Conservation (phyloP, 2,329 filamentous ascomycete genomes). For the Diaporthe batatas region DNA sequence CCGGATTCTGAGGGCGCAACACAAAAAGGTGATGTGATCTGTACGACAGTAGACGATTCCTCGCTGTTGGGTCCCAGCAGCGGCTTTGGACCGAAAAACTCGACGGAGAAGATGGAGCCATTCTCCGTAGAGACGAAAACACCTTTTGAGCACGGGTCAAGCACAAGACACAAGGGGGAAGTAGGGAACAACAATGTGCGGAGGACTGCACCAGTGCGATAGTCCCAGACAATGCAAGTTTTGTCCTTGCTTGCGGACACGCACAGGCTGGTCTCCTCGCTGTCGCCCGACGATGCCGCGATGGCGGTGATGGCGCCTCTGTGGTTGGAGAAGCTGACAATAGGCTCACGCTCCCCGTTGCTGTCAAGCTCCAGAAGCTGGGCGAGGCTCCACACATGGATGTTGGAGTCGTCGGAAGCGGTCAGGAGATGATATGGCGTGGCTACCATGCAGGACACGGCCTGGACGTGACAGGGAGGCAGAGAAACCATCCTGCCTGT, state of each 20-base stretch:
- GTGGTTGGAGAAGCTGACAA: conserved; percentile 83
- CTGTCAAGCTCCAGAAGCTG: conserved; percentile 74
- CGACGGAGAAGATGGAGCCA: conserved; percentile 82
- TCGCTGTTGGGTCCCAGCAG: conserved; percentile 66
- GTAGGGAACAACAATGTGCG: conserved; percentile 85
- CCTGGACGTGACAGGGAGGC: conserved; percentile 82
- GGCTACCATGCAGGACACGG: conserved; percentile 80
- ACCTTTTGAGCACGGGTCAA: conserved; percentile 88
- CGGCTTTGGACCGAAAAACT: conserved; percentile 73
- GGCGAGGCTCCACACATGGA: conserved; percentile 91
- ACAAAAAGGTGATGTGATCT: conserved; percentile 66
- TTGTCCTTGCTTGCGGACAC: conserved; percentile 88
- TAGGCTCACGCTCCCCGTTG: conserved; percentile 73
- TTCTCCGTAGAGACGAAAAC: conserved; percentile 86
- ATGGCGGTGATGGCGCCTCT: conserved; percentile 79
- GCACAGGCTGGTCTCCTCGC: conserved; percentile 80
- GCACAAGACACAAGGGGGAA: conserved; percentile 77
- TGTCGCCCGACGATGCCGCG: conserved; percentile 73
- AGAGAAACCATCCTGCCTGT: conserved; percentile 84
- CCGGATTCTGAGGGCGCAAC: conserved; percentile 74
- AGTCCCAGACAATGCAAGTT: conserved; percentile 94
- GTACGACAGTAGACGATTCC: conserved; percentile 70
- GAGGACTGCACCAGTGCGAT: conserved; percentile 80
- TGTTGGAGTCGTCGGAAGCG: conserved; percentile 86
- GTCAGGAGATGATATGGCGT: conserved; percentile 81